Evolutionary conservation across 208 protist species (phyloP), one percentile per base, ranked within the genome.

Genomic region (Trypanosoma brucei): DNA sequence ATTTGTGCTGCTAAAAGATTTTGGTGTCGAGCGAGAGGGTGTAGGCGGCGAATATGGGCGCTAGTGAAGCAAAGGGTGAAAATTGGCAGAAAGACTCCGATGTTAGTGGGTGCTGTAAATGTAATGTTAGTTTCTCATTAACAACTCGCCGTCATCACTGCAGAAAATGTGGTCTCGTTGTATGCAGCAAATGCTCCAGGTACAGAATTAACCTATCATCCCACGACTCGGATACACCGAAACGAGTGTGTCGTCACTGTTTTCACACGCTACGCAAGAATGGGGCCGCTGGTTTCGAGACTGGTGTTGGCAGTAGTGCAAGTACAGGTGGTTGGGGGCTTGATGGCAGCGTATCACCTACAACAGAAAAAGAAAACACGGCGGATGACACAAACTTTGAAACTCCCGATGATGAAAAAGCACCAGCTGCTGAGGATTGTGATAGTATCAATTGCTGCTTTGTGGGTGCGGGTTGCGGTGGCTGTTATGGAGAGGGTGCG

Each of bases 161-260:
- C 70, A 79, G 95, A 33, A 90, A 94, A 61, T 98, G 95, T 70
- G 95, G 95, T 33, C 90, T 87, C 62, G 80, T 98, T 45, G 96
- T 96, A 61, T 98, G 95, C 66, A 69, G 65, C 2, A 81, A 88
- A 42, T 98, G 95, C 70, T 91, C 83, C 11, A 75, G 60, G 30
- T 79, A 75, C 55, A 70, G 59, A n/a, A 78, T 72, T 38, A 52
- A 62, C 3, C 80, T 92, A 57, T 75, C 81, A 14, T 73, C 71
- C 67, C 73, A 83, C 46, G 70, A 76, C 57, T 72, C 88, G 22
- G 62, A 67, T 14, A 62, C 60, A 0, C 71, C 78, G 2, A 83
- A 86, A 52, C 81, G 90, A 3, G 86, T 95, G 34, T 95, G 90
- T 57, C 53, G 81, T 33, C 54, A 74, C 33, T 95, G 90, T 77